A percentile compares a stretch with the other conserved stretches of the same genome.
These are phyloP conservation scores for Phaeotremella fagi DNA, from an alignment of 768 basidiomycete genomes.

Conservation along the genomic window DNA sequence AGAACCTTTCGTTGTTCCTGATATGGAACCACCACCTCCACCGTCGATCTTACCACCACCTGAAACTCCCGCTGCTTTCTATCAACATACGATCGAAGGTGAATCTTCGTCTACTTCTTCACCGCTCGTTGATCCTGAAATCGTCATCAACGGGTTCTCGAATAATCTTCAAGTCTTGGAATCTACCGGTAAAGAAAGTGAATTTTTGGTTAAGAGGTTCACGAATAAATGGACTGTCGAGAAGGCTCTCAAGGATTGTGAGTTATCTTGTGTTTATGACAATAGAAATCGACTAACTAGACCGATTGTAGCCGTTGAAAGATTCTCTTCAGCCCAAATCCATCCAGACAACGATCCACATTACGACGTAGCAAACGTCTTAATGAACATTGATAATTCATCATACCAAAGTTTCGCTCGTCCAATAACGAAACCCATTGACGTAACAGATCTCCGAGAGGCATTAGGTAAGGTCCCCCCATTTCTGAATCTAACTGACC, in stretches of 20 bases:
- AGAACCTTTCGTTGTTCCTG: conserved; percentile 50
- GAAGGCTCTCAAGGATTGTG: conserved; percentile 69
- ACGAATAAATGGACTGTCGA: conserved; percentile 67
- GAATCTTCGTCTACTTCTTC: conserved; percentile 38
- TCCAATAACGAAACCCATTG: conserved; percentile 66
- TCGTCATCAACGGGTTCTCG: conserved; percentile 58
- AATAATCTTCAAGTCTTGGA: conserved; percentile 58
- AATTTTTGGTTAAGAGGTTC: conserved; percentile 57
- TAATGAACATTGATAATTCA: conserved; percentile 88
- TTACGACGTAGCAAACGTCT: conserved; percentile 34
- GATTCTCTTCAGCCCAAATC: conserved; percentile 24
- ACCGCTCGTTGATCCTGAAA: conserved; percentile 56
- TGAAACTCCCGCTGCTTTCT: conserved; percentile 53
- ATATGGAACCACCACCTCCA: conserved; percentile 41
- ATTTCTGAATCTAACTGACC: not conserved
- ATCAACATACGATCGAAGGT: conserved; percentile 37
- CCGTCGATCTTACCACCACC: conserved; percentile 53
- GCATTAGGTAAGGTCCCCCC: conserved; percentile 54
- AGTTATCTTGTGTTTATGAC: conserved; percentile 46
- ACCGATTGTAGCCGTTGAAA: conserved; percentile 28
- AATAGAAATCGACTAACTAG: not conserved
- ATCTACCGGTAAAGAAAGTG: conserved; percentile 61
- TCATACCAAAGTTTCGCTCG: conserved; percentile 79
- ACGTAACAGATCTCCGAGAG: conserved; percentile 80
- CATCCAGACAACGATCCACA: conserved; percentile 17